Evolutionary conservation across 2,329 filamentous ascomycete genomes (phyloP).

Genomic region (Pochonia chlamydosporia): DNA sequence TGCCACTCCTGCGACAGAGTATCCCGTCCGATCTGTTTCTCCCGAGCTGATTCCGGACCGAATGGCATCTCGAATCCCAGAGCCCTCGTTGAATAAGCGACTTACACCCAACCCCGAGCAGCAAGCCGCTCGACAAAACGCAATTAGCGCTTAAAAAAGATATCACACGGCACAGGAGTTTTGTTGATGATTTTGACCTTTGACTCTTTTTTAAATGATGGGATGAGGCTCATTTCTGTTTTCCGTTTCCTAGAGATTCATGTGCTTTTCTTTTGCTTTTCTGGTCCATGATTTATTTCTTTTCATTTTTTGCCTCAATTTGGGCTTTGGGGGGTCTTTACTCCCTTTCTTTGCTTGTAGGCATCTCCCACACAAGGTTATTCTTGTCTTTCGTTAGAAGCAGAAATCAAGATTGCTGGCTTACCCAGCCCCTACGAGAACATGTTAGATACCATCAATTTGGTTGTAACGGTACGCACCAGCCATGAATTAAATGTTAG

Average conservation of each 20-base stretch:
- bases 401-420: neutral
- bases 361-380: neutral
- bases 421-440: neutral
- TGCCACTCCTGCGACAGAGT: constrained; percentile 50
- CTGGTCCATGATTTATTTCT: neutral
- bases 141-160: constrained; percentile 12
- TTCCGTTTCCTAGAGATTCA: neutral
- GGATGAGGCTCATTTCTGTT: neutral
- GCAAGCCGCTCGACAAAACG: constrained; percentile 22
- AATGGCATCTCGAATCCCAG: constrained; percentile 53
- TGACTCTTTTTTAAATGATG: neutral
- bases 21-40: constrained; percentile 48
- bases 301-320: neutral
- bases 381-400: neutral
- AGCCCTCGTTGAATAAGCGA: constrained; percentile 37
- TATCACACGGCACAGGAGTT: neutral
- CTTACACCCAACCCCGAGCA: constrained; percentile 44
- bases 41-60: constrained; percentile 57
- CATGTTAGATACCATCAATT: constrained; percentile 4
- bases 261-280: neutral
- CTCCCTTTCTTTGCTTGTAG: neutral
- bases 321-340: neutral
- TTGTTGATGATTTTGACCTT: neutral
- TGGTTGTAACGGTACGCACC: constrained; percentile 1
- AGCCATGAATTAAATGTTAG: neutral